Evolutionary conservation across 2,329 filamentous ascomycete species (phyloP), one percentile per base, ranked within the genome.

Genomic region (Kalaharituber pfeilii): DNA sequence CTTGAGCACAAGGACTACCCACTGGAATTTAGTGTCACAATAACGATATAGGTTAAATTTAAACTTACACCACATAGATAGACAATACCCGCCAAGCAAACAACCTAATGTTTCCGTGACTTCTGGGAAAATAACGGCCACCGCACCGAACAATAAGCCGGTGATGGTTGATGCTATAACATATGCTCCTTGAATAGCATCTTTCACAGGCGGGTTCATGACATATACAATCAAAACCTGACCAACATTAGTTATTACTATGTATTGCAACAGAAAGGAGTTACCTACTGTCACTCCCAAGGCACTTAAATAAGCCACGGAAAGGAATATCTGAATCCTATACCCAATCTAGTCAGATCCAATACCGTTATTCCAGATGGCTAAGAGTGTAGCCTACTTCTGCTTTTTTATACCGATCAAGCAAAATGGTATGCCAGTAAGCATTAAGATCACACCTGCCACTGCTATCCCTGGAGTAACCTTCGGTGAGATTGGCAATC

Each of bases 41-140:
- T 51, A 9, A 44, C 56, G 55, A 54, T 52, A 49, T 27, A 52
- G 42, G 15, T 52, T 28, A 11, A 20, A 30, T n/a, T 29, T 26
- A 30, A 54, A 52, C 61, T 50, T 57, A 64, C 62, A 73, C 89
- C 89, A 96, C 87, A 94, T 94, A 65, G 81, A 80, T 6, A 91
- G 66, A 59, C 81, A 86, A 66, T 91, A 94, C 0, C 87, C 87
- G 25, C 86, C 87, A 0, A 94, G 72, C n/a, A 89, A 71, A 65
- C 86, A 94, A 1, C 84, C 86, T n/a, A 94, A 71, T 54, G 87
- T 82, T 67, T 84, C 81, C 0, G 86, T 87, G 45, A 94, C 73
- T 62, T 95, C 87, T 54, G 79, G 77, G 69, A 95, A 94, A 9
- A 94, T 73, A 7, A 87, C 73, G 0, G 86, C 78, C 2, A 81